These are phyloP conservation scores for Boletus tomentosulus DNA, from an alignment of 768 basidiomycete species.

Conservation along the genomic window DNA sequence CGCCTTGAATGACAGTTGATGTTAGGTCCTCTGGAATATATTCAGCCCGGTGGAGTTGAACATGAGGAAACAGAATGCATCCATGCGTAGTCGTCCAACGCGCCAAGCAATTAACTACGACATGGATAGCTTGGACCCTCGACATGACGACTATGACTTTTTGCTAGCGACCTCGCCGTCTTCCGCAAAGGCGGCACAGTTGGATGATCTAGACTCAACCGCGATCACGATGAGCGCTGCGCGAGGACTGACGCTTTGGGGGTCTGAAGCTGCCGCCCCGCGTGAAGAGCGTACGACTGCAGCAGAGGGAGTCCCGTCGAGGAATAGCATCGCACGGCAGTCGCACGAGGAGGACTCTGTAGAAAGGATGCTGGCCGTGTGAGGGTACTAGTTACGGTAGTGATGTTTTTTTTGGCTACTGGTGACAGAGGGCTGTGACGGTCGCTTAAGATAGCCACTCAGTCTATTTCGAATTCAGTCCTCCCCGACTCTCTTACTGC, in stretches of 20 bases:
- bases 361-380: slow-evolving; percentile 16
- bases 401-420: too few relatives aligned
- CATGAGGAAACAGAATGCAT: slow-evolving; percentile 41
- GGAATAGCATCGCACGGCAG: too few relatives aligned
- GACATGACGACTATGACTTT: slow-evolving; percentile 50
- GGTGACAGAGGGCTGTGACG: slow-evolving; percentile 9
- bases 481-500: slow-evolving; percentile 3
- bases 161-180: slow-evolving; percentile 39
- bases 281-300: too few relatives aligned
- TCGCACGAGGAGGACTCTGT: slow-evolving; percentile 21
- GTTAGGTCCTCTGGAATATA: slow-evolving; percentile 46
- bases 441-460: slow-evolving; percentile 17
- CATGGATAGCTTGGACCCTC: slow-evolving; percentile 13
- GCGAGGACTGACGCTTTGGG: slow-evolving; percentile 51
- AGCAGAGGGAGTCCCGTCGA: too few relatives aligned
- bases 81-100: slow-evolving; percentile 32
- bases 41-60: slow-evolving; percentile 34
- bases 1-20: not conserved
- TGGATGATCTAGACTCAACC: slow-evolving; percentile 47
- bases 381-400: too few relatives aligned
- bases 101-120: slow-evolving; percentile 15
- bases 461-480: slow-evolving; percentile 3
- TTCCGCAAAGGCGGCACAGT: slow-evolving; percentile 37
- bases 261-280: not conserved
- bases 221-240: slow-evolving; percentile 44